Evolutionary conservation across 1,284 basidiomycete species (phyloP), one percentile per base, ranked within the genome.

Genomic region (Pulchroboletus neoregius): DNA sequence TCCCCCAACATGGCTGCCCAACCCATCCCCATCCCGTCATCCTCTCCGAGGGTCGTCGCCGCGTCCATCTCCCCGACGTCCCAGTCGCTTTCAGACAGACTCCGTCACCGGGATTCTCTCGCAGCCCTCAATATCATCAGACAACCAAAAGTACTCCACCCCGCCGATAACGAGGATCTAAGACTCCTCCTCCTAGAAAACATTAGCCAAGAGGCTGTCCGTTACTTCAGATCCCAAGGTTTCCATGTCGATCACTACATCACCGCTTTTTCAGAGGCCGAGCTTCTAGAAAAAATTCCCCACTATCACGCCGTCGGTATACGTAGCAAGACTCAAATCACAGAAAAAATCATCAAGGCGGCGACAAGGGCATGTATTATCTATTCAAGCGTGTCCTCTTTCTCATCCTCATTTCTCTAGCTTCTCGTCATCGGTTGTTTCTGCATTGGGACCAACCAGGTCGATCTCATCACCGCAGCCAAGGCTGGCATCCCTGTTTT

Each of bases 401-500:
- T 46, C 39, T 49, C 34, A 57, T 34, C 39, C 33, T 46, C 26
- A 37, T 32, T 23, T 26, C 35, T 31, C 5, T 61, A 97, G 92
- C 86, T 99, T 34, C 79, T 99, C 12, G 92, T 87, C 60, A 93
- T 99, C 54, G 96, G 96, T 33, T 99, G 96, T 71, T 99, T 99
- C 82, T 99, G 96, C 73, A 99, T 99, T 61, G 96, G 96, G 49
- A 95, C 94, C 52, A 99, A 99, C 72, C 96, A 99, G 70, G 96
- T 99, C 60, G 94, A 98, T 68, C 84, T 99, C 43, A 57, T 69
- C 36, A 82, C 88, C 4, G 94, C 95, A 31, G 84, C 91, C 40
- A 82, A 82, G 50, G 84, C 87, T 48, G 96, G 96, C 58, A 91
- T 99, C 56, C 91, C 94, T 31, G 96, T 99, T 46, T 99, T 99